A percentile compares a stretch with the other conserved stretches of the same genome.
phyloP scores from a whole-genome alignment of 2,329 filamentous ascomycete genomes.

The Aspergillaceae sp. region DNA sequence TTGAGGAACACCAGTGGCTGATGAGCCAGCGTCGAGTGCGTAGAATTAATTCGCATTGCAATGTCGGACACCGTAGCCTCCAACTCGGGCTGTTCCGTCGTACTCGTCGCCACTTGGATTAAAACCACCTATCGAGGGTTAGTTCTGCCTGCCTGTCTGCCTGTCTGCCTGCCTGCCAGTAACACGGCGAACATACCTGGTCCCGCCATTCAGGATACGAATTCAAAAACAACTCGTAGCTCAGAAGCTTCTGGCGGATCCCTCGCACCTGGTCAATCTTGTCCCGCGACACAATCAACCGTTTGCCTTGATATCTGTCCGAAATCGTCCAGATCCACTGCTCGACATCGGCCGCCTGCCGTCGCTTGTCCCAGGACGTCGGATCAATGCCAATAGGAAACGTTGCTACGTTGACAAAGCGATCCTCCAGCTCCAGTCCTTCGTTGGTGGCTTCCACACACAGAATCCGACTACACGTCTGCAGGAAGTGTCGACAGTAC shows the following conservation, averaged over 20 bases:
- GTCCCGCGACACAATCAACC: constrained; percentile 83
- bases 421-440: constrained; percentile 82
- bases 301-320: constrained; percentile 79
- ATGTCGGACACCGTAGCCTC: constrained; percentile 87
- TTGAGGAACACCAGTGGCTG: constrained; percentile 89
- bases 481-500: constrained; percentile 85
- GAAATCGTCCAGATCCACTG: constrained; percentile 73
- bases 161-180: too few species aligned
- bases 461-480: constrained; percentile 86
- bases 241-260: constrained; percentile 84
- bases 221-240: constrained; percentile 89
- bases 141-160: background rate
- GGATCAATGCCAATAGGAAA: constrained; percentile 89
- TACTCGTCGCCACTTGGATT: constrained; percentile 88
- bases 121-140: constrained; percentile 56
- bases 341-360: constrained; percentile 62
- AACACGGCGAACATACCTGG: constrained; percentile 37
- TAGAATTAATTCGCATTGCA: constrained; percentile 86
- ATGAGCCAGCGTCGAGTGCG: constrained; percentile 81
- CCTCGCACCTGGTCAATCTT: constrained; percentile 90
- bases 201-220: constrained; percentile 85
- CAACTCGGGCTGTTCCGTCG: constrained; percentile 77
- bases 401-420: constrained; percentile 80
- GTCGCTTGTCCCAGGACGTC: constrained; percentile 60
- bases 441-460: constrained; percentile 83